phyloP scores from a whole-genome alignment of 495 filamentous ascomycete genomes.

The Annulohypoxylon nitens region DNA sequence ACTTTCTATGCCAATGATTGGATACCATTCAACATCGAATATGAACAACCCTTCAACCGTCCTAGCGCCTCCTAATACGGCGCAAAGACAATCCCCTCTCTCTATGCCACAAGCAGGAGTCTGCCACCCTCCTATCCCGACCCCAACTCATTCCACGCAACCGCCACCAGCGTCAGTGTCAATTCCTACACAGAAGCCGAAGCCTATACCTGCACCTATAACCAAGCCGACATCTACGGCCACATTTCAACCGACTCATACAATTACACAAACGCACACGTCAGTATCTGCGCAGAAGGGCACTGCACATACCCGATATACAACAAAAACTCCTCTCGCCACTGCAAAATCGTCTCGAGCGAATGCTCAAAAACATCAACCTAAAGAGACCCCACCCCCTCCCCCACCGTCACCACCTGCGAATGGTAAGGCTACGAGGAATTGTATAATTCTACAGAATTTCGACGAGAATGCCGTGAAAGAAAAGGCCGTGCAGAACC shows the following conservation, averaged over 20 bases:
- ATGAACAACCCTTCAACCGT: constrained; percentile 50
- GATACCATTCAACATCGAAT: constrained; percentile 43
- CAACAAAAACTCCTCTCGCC: constrained; percentile 27
- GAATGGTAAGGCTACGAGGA: constrained; percentile 57
- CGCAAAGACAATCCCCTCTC: constrained; percentile 57
- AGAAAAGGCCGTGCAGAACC: constrained; percentile 66
- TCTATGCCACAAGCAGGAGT: constrained; percentile 52
- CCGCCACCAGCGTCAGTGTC: constrained; percentile 36
- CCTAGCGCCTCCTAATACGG: constrained; percentile 61
- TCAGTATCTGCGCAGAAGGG: constrained; percentile 18
- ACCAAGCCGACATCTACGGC: constrained; percentile 8
- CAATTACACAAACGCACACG: constrained; percentile 21
- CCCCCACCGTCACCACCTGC: constrained; percentile 45
- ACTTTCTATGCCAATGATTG: constrained; percentile 52
- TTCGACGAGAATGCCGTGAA: constrained; percentile 67
- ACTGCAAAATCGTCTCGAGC: constrained; percentile 34
- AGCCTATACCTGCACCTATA: constrained; percentile 11
- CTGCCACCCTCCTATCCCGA: constrained; percentile 34
- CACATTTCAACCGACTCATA: constrained; percentile 21
- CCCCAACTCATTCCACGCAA: constrained; percentile 30
- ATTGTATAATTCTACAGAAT: constrained; percentile 69
- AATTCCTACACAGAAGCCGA: constrained; percentile 12
- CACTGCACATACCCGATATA: constrained; percentile 23
- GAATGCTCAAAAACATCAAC: constrained; percentile 45
- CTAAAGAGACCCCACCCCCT: constrained; percentile 42